Evolutionary conservation across 345 rosid genomes (phyloP).

Genomic region (Syzygium aqueum): DNA sequence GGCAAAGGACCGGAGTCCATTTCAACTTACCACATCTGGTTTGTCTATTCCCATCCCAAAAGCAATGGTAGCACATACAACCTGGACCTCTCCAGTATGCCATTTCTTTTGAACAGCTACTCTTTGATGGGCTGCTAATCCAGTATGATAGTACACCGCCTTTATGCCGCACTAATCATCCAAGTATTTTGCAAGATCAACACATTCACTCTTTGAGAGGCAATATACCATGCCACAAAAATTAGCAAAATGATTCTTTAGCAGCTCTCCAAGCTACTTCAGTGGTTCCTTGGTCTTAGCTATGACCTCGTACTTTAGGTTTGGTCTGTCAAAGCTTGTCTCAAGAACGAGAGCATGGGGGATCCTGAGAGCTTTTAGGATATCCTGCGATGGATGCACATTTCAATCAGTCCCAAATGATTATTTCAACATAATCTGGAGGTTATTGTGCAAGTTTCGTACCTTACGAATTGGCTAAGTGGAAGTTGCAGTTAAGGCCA

Average conservation of each 20-base stretch:
- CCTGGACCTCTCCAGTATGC: constrained; percentile 69
- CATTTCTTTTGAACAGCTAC: constrained; percentile 74
- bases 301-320: constrained; percentile 79
- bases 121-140: constrained; percentile 68
- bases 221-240: constrained; percentile 79
- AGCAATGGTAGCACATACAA: constrained; percentile 83
- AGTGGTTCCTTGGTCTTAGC: constrained; percentile 65
- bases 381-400: constrained; percentile 38
- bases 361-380: constrained; percentile 61
- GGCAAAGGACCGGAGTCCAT: not conserved
- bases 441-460: not conserved
- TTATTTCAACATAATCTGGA: not conserved
- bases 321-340: constrained; percentile 88
- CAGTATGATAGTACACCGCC: constrained; percentile 73
- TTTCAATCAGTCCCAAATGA: not conserved
- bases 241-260: constrained; percentile 50
- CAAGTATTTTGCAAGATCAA: constrained; percentile 70
- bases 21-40: constrained; percentile 70
- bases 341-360: constrained; percentile 70
- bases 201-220: constrained; percentile 84
- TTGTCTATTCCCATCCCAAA: constrained; percentile 98
- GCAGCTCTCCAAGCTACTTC: constrained; percentile 72
- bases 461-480: constrained; percentile 77
- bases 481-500: constrained; percentile 90
- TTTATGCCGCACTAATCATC: constrained; percentile 66